These are phyloP conservation scores for Psilocybe mexicana DNA, from an alignment of 1,284 basidiomycete genomes.

Conservation along the genomic window DNA sequence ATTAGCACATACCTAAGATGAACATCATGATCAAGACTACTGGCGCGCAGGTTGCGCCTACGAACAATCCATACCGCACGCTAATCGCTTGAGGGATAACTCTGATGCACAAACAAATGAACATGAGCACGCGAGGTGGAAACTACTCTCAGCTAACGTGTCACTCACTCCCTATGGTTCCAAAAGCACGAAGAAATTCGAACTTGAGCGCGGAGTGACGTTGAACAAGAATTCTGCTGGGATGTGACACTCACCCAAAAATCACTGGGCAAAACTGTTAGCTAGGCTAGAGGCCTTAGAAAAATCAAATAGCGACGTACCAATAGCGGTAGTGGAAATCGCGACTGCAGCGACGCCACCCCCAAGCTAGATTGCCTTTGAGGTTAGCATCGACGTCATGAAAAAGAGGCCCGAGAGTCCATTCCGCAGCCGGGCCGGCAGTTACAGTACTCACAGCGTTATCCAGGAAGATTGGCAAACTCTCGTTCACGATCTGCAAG, in stretches of 20 bases:
- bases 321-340: conserved; percentile 85
- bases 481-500: conserved; percentile 48
- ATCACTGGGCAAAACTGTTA: conserved; percentile 50
- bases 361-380: conserved; percentile 29
- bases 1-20: conserved; percentile 55
- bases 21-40: conserved; percentile 83
- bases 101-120: conserved; percentile 35
- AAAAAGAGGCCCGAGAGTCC: not conserved
- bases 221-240: too few species aligned
- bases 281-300: not conserved
- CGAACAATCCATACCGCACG: conserved; percentile 89
- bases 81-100: conserved; percentile 92
- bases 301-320: conserved; percentile 37
- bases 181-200: not conserved
- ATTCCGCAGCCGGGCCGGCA: not conserved
- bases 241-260: conserved; percentile 61
- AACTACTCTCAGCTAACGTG: not conserved
- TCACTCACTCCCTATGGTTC: conserved; percentile 46
- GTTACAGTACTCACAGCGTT: conserved; percentile 61
- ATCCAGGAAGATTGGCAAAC: conserved; percentile 93
- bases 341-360: conserved; percentile 87
- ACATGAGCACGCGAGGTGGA: not conserved
- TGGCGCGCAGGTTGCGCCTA: conserved; percentile 90
- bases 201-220: not conserved
- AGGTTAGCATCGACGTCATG: not conserved